Evolutionary conservation across 2,329 filamentous ascomycete species (phyloP).

Genomic region (Zymoseptoria brevis): DNA sequence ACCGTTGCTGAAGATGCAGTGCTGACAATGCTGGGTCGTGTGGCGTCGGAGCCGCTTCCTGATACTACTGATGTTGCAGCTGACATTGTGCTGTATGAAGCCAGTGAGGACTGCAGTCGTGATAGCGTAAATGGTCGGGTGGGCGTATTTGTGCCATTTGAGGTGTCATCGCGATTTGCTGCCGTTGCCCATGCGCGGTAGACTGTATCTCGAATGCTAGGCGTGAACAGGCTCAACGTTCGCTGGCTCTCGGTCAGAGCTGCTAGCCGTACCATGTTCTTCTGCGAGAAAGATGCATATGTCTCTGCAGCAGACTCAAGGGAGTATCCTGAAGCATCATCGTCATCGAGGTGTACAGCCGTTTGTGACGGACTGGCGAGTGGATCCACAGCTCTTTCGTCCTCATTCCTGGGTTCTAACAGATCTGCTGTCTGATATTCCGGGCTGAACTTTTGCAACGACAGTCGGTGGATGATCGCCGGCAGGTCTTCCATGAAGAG

Average conservation of each 20-base stretch:
- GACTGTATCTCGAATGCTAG: constrained; percentile 79
- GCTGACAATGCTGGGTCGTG: constrained; percentile 59
- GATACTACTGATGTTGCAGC: constrained; percentile 52
- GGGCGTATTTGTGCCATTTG: constrained; percentile 34
- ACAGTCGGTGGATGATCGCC: constrained; percentile 89
- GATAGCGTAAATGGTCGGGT: constrained; percentile 38
- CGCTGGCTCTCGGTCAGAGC: constrained; percentile 80
- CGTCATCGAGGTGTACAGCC: constrained; percentile 59
- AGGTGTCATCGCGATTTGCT: constrained; percentile 57
- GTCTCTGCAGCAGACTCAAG: constrained; percentile 73
- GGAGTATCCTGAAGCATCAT: constrained; percentile 66
- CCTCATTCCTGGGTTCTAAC: constrained; percentile 38
- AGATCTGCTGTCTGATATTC: constrained; percentile 65
- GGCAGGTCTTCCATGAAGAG: constrained; percentile 97
- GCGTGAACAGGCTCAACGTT: constrained; percentile 84
- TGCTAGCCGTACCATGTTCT: constrained; percentile 78
- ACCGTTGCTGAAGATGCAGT: constrained; percentile 46
- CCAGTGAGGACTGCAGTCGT: constrained; percentile 38
- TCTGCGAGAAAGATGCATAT: constrained; percentile 88
- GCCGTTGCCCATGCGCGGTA: constrained; percentile 87
- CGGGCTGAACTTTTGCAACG: constrained; percentile 79
- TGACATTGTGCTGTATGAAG: constrained; percentile 50
- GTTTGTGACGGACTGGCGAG: constrained; percentile 45
- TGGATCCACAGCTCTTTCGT: constrained; percentile 24
- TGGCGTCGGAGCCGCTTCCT: constrained; percentile 58